phyloP scores from a whole-genome alignment of 805 yeast genomes.

The Clavispora vitiphila region DNA sequence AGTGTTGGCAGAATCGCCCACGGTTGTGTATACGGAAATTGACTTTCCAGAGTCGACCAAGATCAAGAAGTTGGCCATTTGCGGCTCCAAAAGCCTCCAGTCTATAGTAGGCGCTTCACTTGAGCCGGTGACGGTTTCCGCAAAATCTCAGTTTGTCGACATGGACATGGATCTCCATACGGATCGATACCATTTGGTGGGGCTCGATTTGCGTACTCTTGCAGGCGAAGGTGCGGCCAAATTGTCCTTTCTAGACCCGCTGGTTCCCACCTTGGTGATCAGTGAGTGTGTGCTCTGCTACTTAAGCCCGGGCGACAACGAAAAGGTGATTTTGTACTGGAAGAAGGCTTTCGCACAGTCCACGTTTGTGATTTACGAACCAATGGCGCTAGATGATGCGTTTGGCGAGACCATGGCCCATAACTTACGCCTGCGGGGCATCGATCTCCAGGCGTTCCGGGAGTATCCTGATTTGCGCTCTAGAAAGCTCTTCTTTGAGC shows the following conservation, averaged over 20 bases:
- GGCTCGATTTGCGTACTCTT: slow-evolving; percentile 48
- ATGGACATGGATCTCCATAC: slow-evolving; percentile 30
- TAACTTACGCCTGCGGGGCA: slow-evolving; percentile 57
- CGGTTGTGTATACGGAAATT: slow-evolving; percentile 49
- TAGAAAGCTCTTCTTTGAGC: slow-evolving; percentile 20
- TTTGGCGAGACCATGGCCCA: slow-evolving; percentile 68
- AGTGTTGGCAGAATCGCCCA: slow-evolving; percentile 29
- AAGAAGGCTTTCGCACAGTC: slow-evolving; percentile 19
- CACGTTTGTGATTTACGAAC: slow-evolving; percentile 58
- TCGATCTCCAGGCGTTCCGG: slow-evolving; percentile 53
- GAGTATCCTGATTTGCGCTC: slow-evolving; percentile 43
- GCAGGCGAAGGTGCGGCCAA: slow-evolving; percentile 6
- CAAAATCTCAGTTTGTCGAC: slow-evolving; percentile 20
- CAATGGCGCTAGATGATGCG: slow-evolving; percentile 55
- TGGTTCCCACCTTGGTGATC: slow-evolving; percentile 54
- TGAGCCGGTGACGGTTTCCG: slow-evolving; percentile 7
- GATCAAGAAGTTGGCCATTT: slow-evolving; percentile 48
- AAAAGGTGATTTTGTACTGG: slow-evolving; percentile 42
- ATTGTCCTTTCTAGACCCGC: slow-evolving; percentile 22
- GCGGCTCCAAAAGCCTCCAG: slow-evolving; percentile 23
- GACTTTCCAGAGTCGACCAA: slow-evolving; percentile 56
- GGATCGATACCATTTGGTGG: slow-evolving; percentile 45
- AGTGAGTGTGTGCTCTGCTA: slow-evolving; percentile 80
- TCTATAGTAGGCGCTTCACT: slow-evolving; percentile 18
- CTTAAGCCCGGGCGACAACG: slow-evolving; percentile 47